A percentile compares a stretch with the other conserved stretches of the same genome.
Evolutionary conservation across 768 basidiomycete species (phyloP).

Genomic region (Mycena crocata): DNA sequence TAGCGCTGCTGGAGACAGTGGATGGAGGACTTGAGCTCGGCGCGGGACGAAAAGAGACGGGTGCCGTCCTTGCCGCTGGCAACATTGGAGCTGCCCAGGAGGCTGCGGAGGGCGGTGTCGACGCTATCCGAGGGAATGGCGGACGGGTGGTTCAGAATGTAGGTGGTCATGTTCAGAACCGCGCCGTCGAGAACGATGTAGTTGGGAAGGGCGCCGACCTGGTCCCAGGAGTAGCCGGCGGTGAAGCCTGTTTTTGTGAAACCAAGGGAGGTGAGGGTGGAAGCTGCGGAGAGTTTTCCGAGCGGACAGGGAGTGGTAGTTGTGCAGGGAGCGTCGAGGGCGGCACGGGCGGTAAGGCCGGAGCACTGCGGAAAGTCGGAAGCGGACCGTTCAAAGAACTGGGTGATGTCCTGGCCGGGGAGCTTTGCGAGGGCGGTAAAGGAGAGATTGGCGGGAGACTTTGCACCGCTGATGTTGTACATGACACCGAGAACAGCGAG

Average conservation of each 20-base stretch:
- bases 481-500: slow-evolving; percentile 83
- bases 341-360: slow-evolving; percentile 72
- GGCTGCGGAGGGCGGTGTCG: slow-evolving; percentile 84
- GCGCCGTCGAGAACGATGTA: slow-evolving; percentile 94
- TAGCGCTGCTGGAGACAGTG: slow-evolving; percentile 89
- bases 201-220: slow-evolving; percentile 76
- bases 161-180: slow-evolving; percentile 93
- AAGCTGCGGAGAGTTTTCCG: slow-evolving; percentile 62
- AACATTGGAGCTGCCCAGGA: slow-evolving; percentile 62
- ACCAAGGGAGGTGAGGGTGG: slow-evolving; percentile 70
- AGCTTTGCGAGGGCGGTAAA: slow-evolving; percentile 64
- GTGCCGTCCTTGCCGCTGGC: slow-evolving; percentile 90
- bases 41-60: slow-evolving; percentile 81
- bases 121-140: slow-evolving; percentile 80
- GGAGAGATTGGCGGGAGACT: slow-evolving; percentile 64
- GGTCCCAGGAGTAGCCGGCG: slow-evolving; percentile 93
- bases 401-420: slow-evolving; percentile 93
- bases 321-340: slow-evolving; percentile 81
- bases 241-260: slow-evolving; percentile 74
- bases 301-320: slow-evolving; percentile 73
- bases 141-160: slow-evolving; percentile 78
- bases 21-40: slow-evolving; percentile 73
- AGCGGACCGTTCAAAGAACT: slow-evolving; percentile 78
- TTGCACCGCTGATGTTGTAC: slow-evolving; percentile 75
- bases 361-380: slow-evolving; percentile 75